Base-by-base conservation (phyloP, 2,329 filamentous ascomycete species). In the Chrysoporthe deuterocubensis region DNA sequence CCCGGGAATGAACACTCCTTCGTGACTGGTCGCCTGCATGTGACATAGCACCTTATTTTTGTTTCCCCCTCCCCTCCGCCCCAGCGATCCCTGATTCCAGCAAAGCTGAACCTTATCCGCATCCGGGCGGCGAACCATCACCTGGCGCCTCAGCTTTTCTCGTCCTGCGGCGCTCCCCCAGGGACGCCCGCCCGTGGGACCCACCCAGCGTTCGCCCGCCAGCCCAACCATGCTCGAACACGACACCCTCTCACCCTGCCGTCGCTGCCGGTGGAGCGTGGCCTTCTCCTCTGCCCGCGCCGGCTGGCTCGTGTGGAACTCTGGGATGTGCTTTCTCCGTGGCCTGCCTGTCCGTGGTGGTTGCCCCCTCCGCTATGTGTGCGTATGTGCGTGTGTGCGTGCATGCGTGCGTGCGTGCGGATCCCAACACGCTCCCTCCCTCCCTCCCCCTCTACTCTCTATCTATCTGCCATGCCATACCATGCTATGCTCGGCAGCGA, bases 201-300 rank as follows among this genome's bases (percentile, higher is more conserved):
- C 62, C 62, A 64, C 62, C 14, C n/a, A 14, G 50, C 21, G 16
- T 44, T 50, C 18, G 26, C 11, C 42, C 21, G 46, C 34, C 62
- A 64, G 43, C 40, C 62, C 62, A 64, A 64, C 62, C 62, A 64
- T 44, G n/a, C 62, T 43, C 56, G 62, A 64, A 64, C 62, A 64
- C 62, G 62, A 64, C 54, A 57, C 57, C 62, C 37, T 21, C 13
- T 16, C 50, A 64, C 52, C 46, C 44, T 50, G 40, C 62, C 50
- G 50, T 64, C 18, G n/a, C 26, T 56, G 32, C 61, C 60, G 60
- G 61, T 56, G 61, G 43, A 26, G 61, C n/a, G 9, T 21, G 26
- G 26, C 26, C 26, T 26, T 26, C 26, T 26, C 50, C 32, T 54
- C 50, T 34, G 21, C 26, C 26, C 26, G 26, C 26, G 26, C 26